phyloP scores from a whole-genome alignment of 1,284 basidiomycete species.

The Irpex lacteus region DNA sequence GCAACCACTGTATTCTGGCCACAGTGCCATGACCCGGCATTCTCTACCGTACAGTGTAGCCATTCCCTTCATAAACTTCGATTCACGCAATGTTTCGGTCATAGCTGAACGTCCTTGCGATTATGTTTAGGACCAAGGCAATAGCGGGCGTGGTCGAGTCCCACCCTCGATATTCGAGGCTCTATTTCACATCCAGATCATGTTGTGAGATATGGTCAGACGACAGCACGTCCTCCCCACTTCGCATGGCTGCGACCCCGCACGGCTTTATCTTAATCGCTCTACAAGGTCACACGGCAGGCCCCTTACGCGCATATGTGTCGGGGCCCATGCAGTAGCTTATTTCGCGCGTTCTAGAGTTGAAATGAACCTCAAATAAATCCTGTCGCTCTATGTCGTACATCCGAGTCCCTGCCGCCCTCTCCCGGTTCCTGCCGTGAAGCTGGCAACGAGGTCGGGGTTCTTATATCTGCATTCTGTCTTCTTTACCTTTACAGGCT shows the following conservation, averaged over 20 bases:
- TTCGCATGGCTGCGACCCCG: not conserved
- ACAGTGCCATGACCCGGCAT: no score
- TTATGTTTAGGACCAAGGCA: not conserved
- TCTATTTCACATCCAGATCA: constrained; percentile 1
- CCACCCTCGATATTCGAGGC: not conserved
- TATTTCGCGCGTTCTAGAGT: not conserved
- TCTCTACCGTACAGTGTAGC: no score
- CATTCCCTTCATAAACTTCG: no score
- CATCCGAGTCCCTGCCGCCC: constrained; percentile 12
- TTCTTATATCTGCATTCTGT: constrained; percentile 10
- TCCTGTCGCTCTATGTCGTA: constrained; percentile 1
- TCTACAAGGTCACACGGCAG: not conserved
- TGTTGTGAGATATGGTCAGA: not conserved
- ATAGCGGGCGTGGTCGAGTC: not conserved
- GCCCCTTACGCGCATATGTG: not conserved
- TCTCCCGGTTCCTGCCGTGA: constrained; percentile 21
- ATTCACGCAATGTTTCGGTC: not conserved
- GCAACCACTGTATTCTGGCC: no score
- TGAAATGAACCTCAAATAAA: not conserved
- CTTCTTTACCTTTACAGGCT: constrained; percentile 9
- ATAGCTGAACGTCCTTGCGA: not conserved
- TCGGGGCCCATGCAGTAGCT: not conserved
- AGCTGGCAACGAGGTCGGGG: constrained; percentile 19
- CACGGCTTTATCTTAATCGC: not conserved
- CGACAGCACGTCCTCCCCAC: not conserved